Evolutionary conservation across 371 early-diverging fungal genomes (phyloP), one percentile per base, ranked within the genome.

Genomic region (Parasitella parasitica): DNA sequence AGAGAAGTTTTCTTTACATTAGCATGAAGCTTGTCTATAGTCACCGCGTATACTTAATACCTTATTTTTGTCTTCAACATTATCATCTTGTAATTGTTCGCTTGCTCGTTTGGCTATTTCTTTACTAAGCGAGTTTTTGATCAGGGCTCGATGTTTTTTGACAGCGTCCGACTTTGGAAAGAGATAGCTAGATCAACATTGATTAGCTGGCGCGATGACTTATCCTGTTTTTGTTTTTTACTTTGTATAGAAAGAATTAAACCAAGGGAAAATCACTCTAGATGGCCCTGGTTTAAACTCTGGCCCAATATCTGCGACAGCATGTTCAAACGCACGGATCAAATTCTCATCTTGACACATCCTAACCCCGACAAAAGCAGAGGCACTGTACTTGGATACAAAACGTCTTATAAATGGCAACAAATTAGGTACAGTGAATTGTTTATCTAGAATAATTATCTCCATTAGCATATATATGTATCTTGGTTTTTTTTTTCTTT

Each of bases 181-280:
- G 28, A 61, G 24, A 13, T 46, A 46, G 20, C 46, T 46, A 46
- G 12, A 13, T 1, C 8, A 46, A 12, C 6, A 2, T 12, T 46
- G 24, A 18, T 4, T 20, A 41, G 2, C n/a, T 15, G 11, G 7
- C 16, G 41, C 0, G 3, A 18, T 8, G 8, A 16, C 16, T 41
- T 8, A 11, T 41, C 16, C 1, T 41, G 7, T 20, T 8, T 24
- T 1, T 13, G 18, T 12, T 13, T 13, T 12, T 30, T 64, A 75
- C 78, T 36, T 20, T 48, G 59, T 62, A 16, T 71, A 75, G n/a
- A 62, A 20, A 18, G 54, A 53, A 20, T 72, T 67, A 5, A 61
- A 53, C n/a, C 53, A 51, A 20, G 78, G 78, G 16, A 75, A 68
- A 3, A 71, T 28, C 2, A 60, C 61, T 30, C 58, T 55, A 0